Conservation (phyloP, 768 basidiomycete genomes). For the Mrakia gelida region DNA sequence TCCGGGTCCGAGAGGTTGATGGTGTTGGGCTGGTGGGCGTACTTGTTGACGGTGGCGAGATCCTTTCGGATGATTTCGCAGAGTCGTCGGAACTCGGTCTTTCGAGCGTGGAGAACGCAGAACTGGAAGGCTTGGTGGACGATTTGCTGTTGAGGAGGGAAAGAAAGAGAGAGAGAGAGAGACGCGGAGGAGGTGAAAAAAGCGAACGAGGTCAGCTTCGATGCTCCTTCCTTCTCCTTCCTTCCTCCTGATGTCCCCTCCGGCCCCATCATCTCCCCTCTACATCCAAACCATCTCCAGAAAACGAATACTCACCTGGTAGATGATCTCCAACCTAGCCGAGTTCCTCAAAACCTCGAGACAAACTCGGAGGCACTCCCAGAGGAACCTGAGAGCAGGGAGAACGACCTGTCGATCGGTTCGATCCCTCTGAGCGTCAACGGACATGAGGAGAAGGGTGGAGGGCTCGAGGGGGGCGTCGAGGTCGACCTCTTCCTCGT, state of each 20-base stretch:
- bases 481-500: constrained; percentile 46
- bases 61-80: constrained; percentile 95
- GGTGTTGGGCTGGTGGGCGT: constrained; percentile 84
- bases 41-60: constrained; percentile 89
- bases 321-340: constrained; percentile 82
- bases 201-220: not conserved
- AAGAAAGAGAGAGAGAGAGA: not conserved
- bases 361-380: constrained; percentile 95
- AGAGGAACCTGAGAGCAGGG: constrained; percentile 96
- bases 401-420: constrained; percentile 93
- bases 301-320: constrained; percentile 62
- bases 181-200: constrained; percentile 10
- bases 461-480: constrained; percentile 32
- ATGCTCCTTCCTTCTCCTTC: not conserved
- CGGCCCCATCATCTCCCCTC: not conserved
- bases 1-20: constrained; percentile 95
- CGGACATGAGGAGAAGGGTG: constrained; percentile 32
- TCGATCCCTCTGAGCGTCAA: constrained; percentile 66
- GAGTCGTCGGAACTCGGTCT: constrained; percentile 93
- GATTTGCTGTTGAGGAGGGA: constrained; percentile 60
- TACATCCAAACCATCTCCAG: not conserved
- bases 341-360: constrained; percentile 96
- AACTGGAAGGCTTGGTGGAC: constrained; percentile 97
- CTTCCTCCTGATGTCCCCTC: not conserved
- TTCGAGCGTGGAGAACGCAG: constrained; percentile 85